Evolutionary conservation across 805 yeast species (phyloP), one percentile per base, ranked within the genome.

Genomic region (Candida argentea): DNA sequence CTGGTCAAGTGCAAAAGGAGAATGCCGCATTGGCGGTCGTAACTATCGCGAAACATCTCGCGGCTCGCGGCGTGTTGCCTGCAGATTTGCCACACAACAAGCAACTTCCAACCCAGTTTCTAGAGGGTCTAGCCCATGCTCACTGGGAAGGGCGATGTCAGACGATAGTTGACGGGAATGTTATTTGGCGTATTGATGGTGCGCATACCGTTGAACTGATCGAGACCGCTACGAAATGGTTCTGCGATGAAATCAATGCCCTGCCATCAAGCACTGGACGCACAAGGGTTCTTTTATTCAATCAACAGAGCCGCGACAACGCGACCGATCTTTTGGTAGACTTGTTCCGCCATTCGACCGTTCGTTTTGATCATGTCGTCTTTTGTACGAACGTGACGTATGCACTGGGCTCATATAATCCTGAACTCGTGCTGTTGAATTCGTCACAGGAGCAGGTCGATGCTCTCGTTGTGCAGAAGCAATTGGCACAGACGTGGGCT

Each of bases 141-240:
- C 57, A 64, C 25, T 91, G 97, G 95, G 91, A 91, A n/a, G 99
- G 99, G 1, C 65, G 99, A 41, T 89, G 97, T 43, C 96, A 93
- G 55, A 65, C 73, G 2, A 52, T 84, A 17, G 65, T 58, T 14
- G 59, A 61, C 15, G 57, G 50, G 22, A 49, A 55, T 3, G 54
- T 78, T 11, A 70, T 67, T n/a, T 91, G 95, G 94, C 76, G 57
- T 38, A 55, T 89, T 10, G 99, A 91, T 55, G 99, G 99, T 12
- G 97, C 98, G 0, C 99, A 91, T 44, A 91, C 98, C 0, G 57
- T 68, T 25, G 99, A 91, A 44, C 82, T 95, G 34, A 70, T 93
- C 14, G 63, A 64, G 17, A 93, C 76, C n/a, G 82, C 95, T 0
- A 67, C 89, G 0, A 56, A 54, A 6, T 91, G 99, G 99, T 84